phyloP scores from a whole-genome alignment of 768 basidiomycete species.

The Phanerodontia chrysosporium region DNA sequence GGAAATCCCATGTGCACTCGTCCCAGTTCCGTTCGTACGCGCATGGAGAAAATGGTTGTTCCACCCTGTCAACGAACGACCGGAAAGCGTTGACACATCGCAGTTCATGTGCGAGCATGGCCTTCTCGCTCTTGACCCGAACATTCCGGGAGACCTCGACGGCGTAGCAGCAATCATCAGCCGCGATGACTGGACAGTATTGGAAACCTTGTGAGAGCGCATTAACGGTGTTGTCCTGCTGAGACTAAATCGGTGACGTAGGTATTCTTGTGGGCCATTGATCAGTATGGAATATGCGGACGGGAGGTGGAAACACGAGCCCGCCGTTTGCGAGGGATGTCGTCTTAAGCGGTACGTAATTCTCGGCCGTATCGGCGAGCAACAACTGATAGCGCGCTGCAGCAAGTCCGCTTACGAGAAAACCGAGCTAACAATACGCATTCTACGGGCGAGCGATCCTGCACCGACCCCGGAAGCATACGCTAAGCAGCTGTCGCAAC shows the following conservation, averaged over 20 bases:
- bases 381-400: background rate
- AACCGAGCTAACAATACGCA: slow-evolving; percentile 59
- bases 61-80: slow-evolving; percentile 55
- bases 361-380: background rate
- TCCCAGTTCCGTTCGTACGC: slow-evolving; percentile 59
- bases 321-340: slow-evolving; percentile 58
- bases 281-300: slow-evolving; percentile 42
- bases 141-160: slow-evolving; percentile 54
- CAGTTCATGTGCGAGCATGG: slow-evolving; percentile 66
- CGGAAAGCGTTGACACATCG: slow-evolving; percentile 58
- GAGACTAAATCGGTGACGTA: slow-evolving; percentile 20
- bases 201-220: slow-evolving; percentile 53
- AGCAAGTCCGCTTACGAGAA: slow-evolving; percentile 56
- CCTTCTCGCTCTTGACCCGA: slow-evolving; percentile 63
- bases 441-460: slow-evolving; percentile 32
- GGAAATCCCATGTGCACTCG: slow-evolving; percentile 49
- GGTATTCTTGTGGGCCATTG: slow-evolving; percentile 55
- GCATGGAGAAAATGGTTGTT: slow-evolving; percentile 69
- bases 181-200: slow-evolving; percentile 58
- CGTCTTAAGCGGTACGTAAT: slow-evolving; percentile 48
- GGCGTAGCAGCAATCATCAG: slow-evolving; percentile 52
- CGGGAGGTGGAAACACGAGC: slow-evolving; percentile 39
- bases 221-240: background rate
- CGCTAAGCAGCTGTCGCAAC: slow-evolving; percentile 21
- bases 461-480: slow-evolving; percentile 23